Evolutionary conservation across 495 filamentous ascomycete species (phyloP), one percentile per base, ranked within the genome.

Genomic region (Rostrohypoxylon terebratum): DNA sequence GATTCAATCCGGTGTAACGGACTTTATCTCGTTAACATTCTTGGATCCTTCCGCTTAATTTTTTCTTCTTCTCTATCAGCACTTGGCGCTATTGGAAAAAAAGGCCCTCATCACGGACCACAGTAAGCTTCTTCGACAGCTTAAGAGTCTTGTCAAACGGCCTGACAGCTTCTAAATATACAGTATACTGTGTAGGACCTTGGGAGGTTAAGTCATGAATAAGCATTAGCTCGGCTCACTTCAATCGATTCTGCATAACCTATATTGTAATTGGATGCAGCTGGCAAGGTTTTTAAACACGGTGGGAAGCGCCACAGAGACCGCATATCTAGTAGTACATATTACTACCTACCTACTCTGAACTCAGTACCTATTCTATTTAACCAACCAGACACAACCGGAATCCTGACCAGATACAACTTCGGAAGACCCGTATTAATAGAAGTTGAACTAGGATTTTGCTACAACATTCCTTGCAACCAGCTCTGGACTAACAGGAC

Each of bases 391-490:
- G 63, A 70, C 33, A 55, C 58, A 55, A 64, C 45, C 51, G 50
- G 74, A 51, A 4, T 4, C 28, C 28, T 28, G 28, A 28, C 28
- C 38, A 14, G 14, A 42, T 42, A n/a, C 69, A 57, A 66, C 50
- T n/a, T 36, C 38, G 38, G 38, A 42, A 42, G 38, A 42, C 38
- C 38, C 38, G 45, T 65, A 55, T 62, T 2, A 38, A 5, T 38
- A 57, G n/a, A n/a, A n/a, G n/a, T n/a, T n/a, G n/a, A n/a, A n/a
- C 58, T 55, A 59, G 70, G 70, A 59, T 71, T 62, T 63, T 28
- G 47, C 38, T 59, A 71, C 54, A 33, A 68, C 72, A 75, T 75
- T 71, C 72, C 72, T 68, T 75, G 68, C 68, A 66, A 68, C 33
- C 55, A 61, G 34, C 44, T 40, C 28, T 60, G 10, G 48, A n/a